Percentiles rank a stretch among this genome's conserved stretches.
These are phyloP conservation scores for Neofusicoccum umdonicola DNA, from an alignment of 2,329 filamentous ascomycete species.

Conservation along the genomic window DNA sequence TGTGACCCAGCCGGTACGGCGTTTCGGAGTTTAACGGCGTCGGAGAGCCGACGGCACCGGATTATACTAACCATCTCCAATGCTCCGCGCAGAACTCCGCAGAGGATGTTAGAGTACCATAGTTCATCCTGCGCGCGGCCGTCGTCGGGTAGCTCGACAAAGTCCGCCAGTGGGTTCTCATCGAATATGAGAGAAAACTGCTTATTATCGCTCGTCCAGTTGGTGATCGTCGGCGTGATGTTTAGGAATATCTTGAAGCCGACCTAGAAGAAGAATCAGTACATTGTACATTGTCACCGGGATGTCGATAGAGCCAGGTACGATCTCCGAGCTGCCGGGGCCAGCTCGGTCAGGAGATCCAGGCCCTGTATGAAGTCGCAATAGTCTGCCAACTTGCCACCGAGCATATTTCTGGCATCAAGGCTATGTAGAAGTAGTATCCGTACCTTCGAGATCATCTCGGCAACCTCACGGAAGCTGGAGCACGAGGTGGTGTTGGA, in stretches of 20 bases:
- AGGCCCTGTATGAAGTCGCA: background rate
- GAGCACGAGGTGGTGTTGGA: slow-evolving; percentile 84
- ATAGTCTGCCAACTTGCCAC: background rate
- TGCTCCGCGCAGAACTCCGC: slow-evolving; percentile 84
- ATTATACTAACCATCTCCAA: slow-evolving; percentile 82
- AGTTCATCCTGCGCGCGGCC: slow-evolving; percentile 92
- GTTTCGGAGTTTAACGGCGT: background rate
- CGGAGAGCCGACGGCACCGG: background rate
- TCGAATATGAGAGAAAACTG: slow-evolving; percentile 96
- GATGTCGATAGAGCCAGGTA: background rate
- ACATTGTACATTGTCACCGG: background rate
- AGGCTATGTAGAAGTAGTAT: background rate
- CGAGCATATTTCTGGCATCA: background rate
- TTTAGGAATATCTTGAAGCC: slow-evolving; percentile 99
- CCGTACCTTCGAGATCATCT: slow-evolving; percentile 85
- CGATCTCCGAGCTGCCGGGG: background rate
- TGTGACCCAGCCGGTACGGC: background rate
- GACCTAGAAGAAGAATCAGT: slow-evolving; percentile 55
- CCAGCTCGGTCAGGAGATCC: background rate
- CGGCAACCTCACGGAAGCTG: slow-evolving; percentile 93
- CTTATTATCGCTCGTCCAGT: slow-evolving; percentile 95
- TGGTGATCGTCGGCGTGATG: slow-evolving; percentile 87
- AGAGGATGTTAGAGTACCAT: slow-evolving; percentile 98
- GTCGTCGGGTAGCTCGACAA: slow-evolving; percentile 95
- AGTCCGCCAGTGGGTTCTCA: slow-evolving; percentile 94